Evolutionary conservation across 306 rosid genomes (phyloP).

Genomic region (Casuarina equisetifolia): DNA sequence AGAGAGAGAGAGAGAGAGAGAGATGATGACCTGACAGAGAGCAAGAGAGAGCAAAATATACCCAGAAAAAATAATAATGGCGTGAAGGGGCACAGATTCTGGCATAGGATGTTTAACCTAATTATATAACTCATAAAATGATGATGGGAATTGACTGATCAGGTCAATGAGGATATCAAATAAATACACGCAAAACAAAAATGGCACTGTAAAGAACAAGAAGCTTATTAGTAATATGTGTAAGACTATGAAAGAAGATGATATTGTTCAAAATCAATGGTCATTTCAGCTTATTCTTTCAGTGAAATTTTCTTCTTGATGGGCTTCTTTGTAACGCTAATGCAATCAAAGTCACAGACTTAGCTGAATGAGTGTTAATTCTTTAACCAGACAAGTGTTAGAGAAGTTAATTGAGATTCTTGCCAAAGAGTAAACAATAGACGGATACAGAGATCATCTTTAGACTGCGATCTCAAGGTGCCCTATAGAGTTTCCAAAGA

Average conservation of each 20-base stretch:
- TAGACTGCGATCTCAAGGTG: background rate
- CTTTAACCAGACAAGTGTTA: background rate
- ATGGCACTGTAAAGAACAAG: background rate
- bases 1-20: too few species aligned
- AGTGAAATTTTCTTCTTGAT: background rate
- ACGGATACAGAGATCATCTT: background rate
- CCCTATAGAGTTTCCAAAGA: background rate
- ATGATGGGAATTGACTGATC: background rate
- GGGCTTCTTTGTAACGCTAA: background rate
- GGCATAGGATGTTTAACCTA: too few species aligned
- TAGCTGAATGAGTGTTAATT: background rate
- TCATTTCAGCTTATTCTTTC: too few species aligned
- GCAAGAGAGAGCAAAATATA: background rate
- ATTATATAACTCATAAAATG: background rate
- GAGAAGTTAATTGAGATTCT: background rate
- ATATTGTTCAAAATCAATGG: background rate
- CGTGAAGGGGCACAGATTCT: too few species aligned
- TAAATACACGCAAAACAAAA: background rate
- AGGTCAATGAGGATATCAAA: background rate
- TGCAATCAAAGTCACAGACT: background rate
- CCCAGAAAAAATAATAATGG: background rate
- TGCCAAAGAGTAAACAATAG: background rate
- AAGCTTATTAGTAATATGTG: background rate
- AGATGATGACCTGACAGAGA: background rate
- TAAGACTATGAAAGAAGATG: background rate